Conservation (phyloP, 2,329 filamentous ascomycete genomes). For the Penicillium sp. region DNA sequence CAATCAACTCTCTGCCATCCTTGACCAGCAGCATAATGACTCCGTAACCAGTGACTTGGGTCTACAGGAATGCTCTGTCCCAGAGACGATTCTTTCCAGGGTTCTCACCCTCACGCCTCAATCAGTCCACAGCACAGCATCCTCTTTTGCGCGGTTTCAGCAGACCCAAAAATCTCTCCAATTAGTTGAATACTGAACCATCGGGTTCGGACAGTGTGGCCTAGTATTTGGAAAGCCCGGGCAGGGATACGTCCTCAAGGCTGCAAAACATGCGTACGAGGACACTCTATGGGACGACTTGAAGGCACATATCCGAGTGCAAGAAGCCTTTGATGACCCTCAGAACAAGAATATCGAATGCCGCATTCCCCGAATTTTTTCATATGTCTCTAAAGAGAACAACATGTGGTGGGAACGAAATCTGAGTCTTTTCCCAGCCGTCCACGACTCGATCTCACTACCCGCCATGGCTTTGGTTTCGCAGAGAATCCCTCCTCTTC, state of each 20-base stretch:
- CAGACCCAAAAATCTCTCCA: background rate
- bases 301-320: constrained; percentile 3
- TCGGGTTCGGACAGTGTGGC: constrained; percentile 19
- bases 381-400: constrained; percentile 12
- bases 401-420: constrained; percentile 10
- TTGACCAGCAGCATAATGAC: constrained; percentile 9
- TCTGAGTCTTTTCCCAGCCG: background rate
- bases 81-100: constrained; percentile 7
- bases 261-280: constrained; percentile 12
- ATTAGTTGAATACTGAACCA: constrained; percentile 4
- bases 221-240: constrained; percentile 14
- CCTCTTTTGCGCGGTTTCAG: constrained; percentile 4
- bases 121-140: constrained; percentile 7
- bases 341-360: constrained; percentile 7
- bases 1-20: constrained; percentile 4
- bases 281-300: constrained; percentile 14
- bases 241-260: background rate
- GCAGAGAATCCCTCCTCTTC: constrained; percentile 26
- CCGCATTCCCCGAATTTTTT: constrained; percentile 11
- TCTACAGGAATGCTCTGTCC: constrained; percentile 6
- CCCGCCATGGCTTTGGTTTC: constrained; percentile 24
- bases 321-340: constrained; percentile 5
- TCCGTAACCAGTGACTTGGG: background rate
- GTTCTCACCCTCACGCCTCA: constrained; percentile 8
- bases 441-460: constrained; percentile 4